phyloP scores from a whole-genome alignment of 495 filamentous ascomycete genomes.

The Lepraria neglecta region DNA sequence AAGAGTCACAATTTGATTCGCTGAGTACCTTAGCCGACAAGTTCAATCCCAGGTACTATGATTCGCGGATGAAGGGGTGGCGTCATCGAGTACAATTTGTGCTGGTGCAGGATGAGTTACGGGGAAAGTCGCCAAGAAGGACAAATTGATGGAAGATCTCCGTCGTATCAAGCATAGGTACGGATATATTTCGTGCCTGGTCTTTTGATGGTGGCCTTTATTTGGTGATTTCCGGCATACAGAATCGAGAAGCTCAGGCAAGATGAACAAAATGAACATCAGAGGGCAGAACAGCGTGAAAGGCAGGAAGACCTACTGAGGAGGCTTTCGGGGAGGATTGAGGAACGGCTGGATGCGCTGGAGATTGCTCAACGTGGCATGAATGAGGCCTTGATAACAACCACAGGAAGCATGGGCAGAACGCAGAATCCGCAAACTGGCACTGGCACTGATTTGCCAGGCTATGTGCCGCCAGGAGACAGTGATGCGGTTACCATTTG shows the following conservation, averaged over 20 bases:
- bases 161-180: not conserved
- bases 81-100: not conserved
- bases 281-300: not conserved
- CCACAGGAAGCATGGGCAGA: too few species aligned
- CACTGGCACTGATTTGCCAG: too few species aligned
- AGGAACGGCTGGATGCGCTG: too few species aligned
- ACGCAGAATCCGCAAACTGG: too few species aligned
- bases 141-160: not conserved
- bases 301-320: not conserved
- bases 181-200: not conserved
- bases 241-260: not conserved
- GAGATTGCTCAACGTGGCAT: too few species aligned
- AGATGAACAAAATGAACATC: not conserved
- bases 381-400: too few species aligned
- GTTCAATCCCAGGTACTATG: too few species aligned
- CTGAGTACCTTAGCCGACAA: not conserved
- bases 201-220: too few species aligned
- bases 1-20: not conserved
- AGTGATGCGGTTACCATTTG: too few species aligned
- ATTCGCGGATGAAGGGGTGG: not conserved
- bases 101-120: not conserved
- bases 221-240: not conserved
- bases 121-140: not conserved
- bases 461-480: too few species aligned
- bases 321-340: too few species aligned